Evolutionary conservation across 2,329 filamentous ascomycete species (phyloP).

Genomic region (Nakataea oryzae): DNA sequence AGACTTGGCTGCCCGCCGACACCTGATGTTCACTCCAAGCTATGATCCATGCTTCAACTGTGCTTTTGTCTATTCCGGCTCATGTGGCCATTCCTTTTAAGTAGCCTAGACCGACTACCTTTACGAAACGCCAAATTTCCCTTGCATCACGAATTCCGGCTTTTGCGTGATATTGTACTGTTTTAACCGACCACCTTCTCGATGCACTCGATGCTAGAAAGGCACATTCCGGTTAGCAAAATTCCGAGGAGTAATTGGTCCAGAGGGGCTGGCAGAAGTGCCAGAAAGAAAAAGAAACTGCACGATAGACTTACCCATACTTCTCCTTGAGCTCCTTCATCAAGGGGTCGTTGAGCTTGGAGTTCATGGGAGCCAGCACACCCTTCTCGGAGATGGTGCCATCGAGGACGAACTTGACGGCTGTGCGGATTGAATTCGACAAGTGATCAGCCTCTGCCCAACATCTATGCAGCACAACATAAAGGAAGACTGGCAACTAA

Average conservation of each 20-base stretch:
- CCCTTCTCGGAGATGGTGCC: slow-evolving; percentile 53
- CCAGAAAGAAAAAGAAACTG: background rate
- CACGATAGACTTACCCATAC: slow-evolving; percentile 35
- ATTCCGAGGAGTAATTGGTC: too few relatives aligned
- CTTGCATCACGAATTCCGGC: too few relatives aligned
- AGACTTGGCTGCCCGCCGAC: too few relatives aligned
- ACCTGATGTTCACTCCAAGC: too few relatives aligned
- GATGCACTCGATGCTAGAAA: slow-evolving; percentile 12
- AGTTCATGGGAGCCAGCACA: slow-evolving; percentile 57
- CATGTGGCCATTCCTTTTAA: too few relatives aligned
- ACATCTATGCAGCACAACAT: too few relatives aligned
- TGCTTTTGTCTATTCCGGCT: too few relatives aligned
- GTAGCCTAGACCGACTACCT: too few relatives aligned
- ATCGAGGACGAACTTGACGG: slow-evolving; percentile 56
- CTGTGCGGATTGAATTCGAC: slow-evolving; percentile 25
- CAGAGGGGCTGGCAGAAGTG: background rate
- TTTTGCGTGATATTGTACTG: background rate
- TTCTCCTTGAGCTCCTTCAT: slow-evolving; percentile 71
- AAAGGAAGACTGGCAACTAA: background rate
- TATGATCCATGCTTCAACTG: too few relatives aligned
- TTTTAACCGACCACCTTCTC: slow-evolving; percentile 10
- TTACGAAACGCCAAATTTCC: too few relatives aligned
- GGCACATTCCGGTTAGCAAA: background rate
- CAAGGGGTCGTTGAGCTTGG: slow-evolving; percentile 55
- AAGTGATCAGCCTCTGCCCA: too few relatives aligned